Conservation (phyloP, 371 early-diverging fungal genomes). For the Apophysomyces variabilis region DNA sequence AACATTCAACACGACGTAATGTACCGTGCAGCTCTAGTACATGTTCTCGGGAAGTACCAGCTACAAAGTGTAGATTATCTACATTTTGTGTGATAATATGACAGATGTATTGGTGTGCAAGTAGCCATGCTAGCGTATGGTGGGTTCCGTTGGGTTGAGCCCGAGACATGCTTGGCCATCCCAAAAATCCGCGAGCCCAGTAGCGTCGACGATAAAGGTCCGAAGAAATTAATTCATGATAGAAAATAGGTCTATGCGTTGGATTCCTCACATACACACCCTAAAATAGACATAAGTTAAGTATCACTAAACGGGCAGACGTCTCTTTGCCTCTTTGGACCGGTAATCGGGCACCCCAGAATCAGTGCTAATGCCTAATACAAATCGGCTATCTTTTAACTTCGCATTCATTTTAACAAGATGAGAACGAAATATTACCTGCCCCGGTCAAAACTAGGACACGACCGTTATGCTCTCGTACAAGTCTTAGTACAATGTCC, state of each 20-base stretch:
- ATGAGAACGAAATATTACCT: conserved; percentile 27
- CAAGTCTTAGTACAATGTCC: conserved; percentile 44
- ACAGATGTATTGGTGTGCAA: conserved; percentile 41
- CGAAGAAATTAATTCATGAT: conserved; percentile 68
- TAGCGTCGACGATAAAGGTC: conserved; percentile 79
- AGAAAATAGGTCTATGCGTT: conserved; percentile 81
- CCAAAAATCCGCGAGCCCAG: conserved; percentile 92
- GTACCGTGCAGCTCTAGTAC: conserved; percentile 90
- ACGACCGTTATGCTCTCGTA: conserved; percentile 44
- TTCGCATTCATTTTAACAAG: too few relatives aligned
- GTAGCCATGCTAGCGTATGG: conserved; percentile 57
- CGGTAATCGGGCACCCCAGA: conserved; percentile 92
- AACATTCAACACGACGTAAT: conserved; percentile 74
- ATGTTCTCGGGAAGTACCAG: conserved; percentile 44
- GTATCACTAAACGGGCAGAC: neutral
- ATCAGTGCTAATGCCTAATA: conserved; percentile 75
- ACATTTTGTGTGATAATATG: conserved; percentile 92
- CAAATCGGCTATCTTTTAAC: too few relatives aligned
- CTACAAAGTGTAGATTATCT: conserved; percentile 77
- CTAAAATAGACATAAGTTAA: conserved; percentile 5
- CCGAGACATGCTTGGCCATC: conserved; percentile 70
- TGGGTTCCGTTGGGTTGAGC: conserved; percentile 82
- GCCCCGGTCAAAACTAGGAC: conserved; percentile 60
- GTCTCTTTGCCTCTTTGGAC: conserved; percentile 57
- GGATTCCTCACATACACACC: conserved; percentile 83